Percentiles rank a stretch among this genome's conserved stretches.
Conservation (phyloP, 345 rosid species). For the Moricandia arvensis region DNA sequence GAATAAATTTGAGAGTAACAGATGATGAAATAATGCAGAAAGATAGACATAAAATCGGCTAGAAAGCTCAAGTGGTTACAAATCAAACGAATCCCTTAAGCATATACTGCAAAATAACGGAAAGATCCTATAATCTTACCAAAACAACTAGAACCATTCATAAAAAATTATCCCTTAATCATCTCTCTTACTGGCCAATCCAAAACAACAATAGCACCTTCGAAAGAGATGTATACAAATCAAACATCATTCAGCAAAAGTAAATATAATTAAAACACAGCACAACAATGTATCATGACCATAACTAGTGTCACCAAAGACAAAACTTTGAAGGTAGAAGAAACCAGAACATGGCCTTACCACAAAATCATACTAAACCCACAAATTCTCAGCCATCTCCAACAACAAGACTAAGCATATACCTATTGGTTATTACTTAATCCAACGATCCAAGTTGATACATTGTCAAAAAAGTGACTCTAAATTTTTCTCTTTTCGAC, state of each 20-base stretch:
- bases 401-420: neutral
- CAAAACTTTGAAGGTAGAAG: neutral
- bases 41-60: neutral
- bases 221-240: neutral
- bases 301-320: neutral
- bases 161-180: slow-evolving; percentile 3
- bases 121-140: neutral
- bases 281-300: neutral
- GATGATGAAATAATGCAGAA: slow-evolving; percentile 5
- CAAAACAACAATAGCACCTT: neutral
- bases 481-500: neutral
- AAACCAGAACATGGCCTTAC: neutral
- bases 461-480: slow-evolving; percentile 2
- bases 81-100: neutral
- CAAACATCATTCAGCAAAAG: neutral
- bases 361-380: neutral
- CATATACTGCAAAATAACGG: neutral
- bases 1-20: neutral
- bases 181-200: neutral
- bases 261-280: neutral
- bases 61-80: neutral
- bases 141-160: neutral
- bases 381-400: neutral
- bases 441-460: neutral
- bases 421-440: neutral